phyloP scores from a whole-genome alignment of 768 basidiomycete species.

The Rhodotorula diobovata region DNA sequence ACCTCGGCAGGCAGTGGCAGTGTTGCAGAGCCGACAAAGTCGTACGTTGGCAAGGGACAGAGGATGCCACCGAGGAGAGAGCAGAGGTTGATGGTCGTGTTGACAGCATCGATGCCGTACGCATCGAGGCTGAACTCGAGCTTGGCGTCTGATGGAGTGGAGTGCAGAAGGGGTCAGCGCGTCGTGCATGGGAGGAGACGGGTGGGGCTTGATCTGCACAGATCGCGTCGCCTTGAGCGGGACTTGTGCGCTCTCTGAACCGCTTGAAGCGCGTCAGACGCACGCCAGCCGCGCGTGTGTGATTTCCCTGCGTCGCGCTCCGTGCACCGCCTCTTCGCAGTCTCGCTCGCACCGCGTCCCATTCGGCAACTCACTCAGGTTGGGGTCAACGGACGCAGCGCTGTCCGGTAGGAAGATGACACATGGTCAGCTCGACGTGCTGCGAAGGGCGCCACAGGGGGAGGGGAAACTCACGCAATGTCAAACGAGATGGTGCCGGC shows the following conservation, averaged over 20 bases:
- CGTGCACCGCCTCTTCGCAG: too few species aligned
- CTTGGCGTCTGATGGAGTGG: slow-evolving; percentile 56
- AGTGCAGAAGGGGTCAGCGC: background rate
- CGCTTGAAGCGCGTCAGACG: too few species aligned
- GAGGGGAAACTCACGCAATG: slow-evolving; percentile 8
- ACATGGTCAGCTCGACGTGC: background rate
- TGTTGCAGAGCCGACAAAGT: slow-evolving; percentile 63
- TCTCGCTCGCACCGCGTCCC: background rate
- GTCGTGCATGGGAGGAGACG: background rate
- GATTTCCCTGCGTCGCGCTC: too few species aligned
- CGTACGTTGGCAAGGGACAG: slow-evolving; percentile 74
- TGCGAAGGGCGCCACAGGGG: background rate
- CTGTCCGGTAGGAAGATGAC: background rate
- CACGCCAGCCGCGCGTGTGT: too few species aligned
- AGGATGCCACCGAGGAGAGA: slow-evolving; percentile 67
- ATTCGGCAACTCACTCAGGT: slow-evolving; percentile 49
- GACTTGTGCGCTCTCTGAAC: too few species aligned
- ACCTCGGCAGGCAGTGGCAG: slow-evolving; percentile 23
- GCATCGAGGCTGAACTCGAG: slow-evolving; percentile 77
- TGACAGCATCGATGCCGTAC: slow-evolving; percentile 69
- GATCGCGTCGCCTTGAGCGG: too few species aligned
- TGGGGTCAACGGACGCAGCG: slow-evolving; percentile 44
- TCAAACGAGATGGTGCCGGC: slow-evolving; percentile 22
- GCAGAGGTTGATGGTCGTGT: slow-evolving; percentile 83
- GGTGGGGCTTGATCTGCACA: too few species aligned